Base-by-base conservation (phyloP, 78 protist genomes). In the Dictyostelium purpureum region DNA sequence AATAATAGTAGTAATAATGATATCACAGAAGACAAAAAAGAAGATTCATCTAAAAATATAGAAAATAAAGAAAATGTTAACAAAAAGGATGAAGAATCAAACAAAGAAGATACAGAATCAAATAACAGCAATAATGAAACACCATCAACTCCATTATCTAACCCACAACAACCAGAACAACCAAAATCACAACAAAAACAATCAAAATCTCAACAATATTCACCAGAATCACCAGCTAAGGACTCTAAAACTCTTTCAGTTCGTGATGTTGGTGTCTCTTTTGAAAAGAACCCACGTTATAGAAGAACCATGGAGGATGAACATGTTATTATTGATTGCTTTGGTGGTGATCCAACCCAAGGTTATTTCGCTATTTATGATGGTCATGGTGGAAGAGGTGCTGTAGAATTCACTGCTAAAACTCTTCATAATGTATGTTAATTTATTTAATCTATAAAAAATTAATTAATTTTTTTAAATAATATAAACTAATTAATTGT, bases 311-410 rank as follows among this genome's bases (percentile, higher is more conserved):
- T 91, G 95, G 95, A 91, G 43, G 95, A 91, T 67, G 95, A 82
- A 38, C 95, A 91, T 43, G 89, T 79, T 33, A 73, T 74, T 16
- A 67, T 91, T 24, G 95, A 91, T 73, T n/a, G 67, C 14, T 81
- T 74, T 56, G 90, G 78, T 51, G 87, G 88, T 33, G 78, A 81
- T 19, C 77, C 24, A 56, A 33, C 57, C 9, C 79, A 65, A 66
- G 95, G 90, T 45, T 91, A 73, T 45, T 91, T 73, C 47, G 95
- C 95, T 19, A 73, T 91, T 35, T 91, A 91, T 47, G 95, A 91
- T 47, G 95, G 95, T 57, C 95, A 91, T 43, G 95, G 95, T 56
- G 94, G 94, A n/a, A 65, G 90, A 51, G 94, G 89, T 73, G 94
- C 94, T 14, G 94, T 90, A 0, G 89, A 81, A 37, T 90, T 74